These are phyloP conservation scores for Cryphonectria nitschkei DNA, from an alignment of 2,329 filamentous ascomycete species.

Conservation along the genomic window DNA sequence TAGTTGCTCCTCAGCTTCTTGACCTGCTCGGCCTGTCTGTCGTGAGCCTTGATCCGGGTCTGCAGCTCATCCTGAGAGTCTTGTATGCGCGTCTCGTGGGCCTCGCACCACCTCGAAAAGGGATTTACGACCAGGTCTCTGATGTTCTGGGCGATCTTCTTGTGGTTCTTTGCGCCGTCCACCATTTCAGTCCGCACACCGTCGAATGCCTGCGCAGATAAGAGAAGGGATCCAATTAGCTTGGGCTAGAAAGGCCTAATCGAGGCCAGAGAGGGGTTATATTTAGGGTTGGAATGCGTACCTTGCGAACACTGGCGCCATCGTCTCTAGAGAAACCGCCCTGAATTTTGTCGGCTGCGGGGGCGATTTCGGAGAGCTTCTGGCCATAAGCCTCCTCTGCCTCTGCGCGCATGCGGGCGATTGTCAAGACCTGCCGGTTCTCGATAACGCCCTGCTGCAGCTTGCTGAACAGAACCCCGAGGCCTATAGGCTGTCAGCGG, in stretches of 20 bases:
- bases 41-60: conserved; percentile 85
- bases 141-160: conserved; percentile 95
- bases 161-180: conserved; percentile 85
- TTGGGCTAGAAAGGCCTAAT: background rate
- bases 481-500: conserved; percentile 51
- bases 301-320: conserved; percentile 94
- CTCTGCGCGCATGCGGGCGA: conserved; percentile 92
- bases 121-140: conserved; percentile 93
- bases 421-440: conserved; percentile 89
- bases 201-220: conserved; percentile 76
- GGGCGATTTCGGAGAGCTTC: conserved; percentile 79
- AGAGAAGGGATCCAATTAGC: background rate
- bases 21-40: conserved; percentile 85
- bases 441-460: conserved; percentile 95
- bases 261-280: background rate
- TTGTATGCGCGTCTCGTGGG: conserved; percentile 87
- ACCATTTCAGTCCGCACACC: conserved; percentile 92
- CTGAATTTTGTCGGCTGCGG: conserved; percentile 77
- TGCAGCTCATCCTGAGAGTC: conserved; percentile 96
- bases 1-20: conserved; percentile 95
- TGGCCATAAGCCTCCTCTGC: conserved; percentile 89
- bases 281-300: conserved; percentile 44
- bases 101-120: conserved; percentile 94
- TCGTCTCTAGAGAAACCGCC: conserved; percentile 91
- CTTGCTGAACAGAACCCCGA: conserved; percentile 94